phyloP scores from a whole-genome alignment of 2,329 filamentous ascomycete genomes.

The Pseudogymnoascus sp. region DNA sequence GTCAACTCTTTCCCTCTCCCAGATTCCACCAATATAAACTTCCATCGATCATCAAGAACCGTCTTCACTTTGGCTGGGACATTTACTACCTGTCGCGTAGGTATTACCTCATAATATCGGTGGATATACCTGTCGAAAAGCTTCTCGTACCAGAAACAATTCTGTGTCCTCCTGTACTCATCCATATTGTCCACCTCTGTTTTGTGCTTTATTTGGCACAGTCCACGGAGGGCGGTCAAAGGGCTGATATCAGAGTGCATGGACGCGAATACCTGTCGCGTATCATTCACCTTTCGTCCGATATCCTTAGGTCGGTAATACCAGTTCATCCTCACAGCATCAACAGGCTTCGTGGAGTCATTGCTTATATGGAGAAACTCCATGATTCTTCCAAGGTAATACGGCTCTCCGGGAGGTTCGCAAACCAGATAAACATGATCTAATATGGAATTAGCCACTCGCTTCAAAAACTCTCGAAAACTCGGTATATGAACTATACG shows the following conservation, averaged over 20 bases:
- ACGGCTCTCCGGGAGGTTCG: conserved; percentile 94
- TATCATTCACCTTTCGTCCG: conserved; percentile 83
- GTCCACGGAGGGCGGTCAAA: conserved; percentile 83
- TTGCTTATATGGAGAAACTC: conserved; percentile 85
- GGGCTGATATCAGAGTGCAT: conserved; percentile 98
- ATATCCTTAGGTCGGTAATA: conserved; percentile 97
- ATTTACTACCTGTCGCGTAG: conserved; percentile 86
- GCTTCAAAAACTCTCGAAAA: conserved; percentile 11
- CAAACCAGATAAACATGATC: conserved; percentile 93
- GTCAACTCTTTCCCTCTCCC: conserved; percentile 92
- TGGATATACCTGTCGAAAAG: conserved; percentile 98
- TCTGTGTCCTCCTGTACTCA: conserved; percentile 72
- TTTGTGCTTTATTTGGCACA: conserved; percentile 83
- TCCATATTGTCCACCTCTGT: conserved; percentile 78
- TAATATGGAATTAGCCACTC: conserved; percentile 28
- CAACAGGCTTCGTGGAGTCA: conserved; percentile 63
- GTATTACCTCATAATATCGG: conserved; percentile 94
- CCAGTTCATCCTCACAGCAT: conserved; percentile 92
- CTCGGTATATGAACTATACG: neutral
- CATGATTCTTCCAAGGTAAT: conserved; percentile 97
- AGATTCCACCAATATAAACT: conserved; percentile 88
- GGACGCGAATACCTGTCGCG: conserved; percentile 83
- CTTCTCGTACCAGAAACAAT: conserved; percentile 95
- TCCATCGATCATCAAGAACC: conserved; percentile 93
- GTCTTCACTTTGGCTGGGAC: conserved; percentile 93